Percentiles rank a stretch among this genome's conserved stretches.
Conservation (phyloP, 345 rosid species). For the Orychophragmus violaceus region DNA sequence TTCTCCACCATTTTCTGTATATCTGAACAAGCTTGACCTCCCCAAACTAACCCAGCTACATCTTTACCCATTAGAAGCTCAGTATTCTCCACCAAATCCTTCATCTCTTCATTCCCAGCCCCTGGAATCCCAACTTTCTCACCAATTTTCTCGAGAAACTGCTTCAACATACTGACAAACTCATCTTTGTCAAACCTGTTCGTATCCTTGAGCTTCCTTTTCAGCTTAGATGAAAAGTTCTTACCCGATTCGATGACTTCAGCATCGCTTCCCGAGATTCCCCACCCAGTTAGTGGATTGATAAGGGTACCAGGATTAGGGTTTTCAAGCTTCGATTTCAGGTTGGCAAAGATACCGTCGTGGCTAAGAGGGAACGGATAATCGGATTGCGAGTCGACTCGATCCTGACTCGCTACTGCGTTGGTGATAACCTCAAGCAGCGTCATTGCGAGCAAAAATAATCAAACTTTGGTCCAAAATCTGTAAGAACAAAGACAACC, state of each 20-base stretch:
- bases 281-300: slow-evolving; percentile 54
- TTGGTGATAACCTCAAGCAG: slow-evolving; percentile 60
- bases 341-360: slow-evolving; percentile 39
- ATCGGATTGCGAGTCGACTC: slow-evolving; percentile 31
- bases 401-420: slow-evolving; percentile 36
- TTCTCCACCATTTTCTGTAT: slow-evolving; percentile 48
- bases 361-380: slow-evolving; percentile 57
- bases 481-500: slow-evolving; percentile 17
- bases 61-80: slow-evolving; percentile 42
- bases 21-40: slow-evolving; percentile 44
- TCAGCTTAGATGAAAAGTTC: slow-evolving; percentile 46
- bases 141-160: slow-evolving; percentile 47
- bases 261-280: slow-evolving; percentile 45
- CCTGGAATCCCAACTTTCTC: slow-evolving; percentile 32
- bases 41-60: slow-evolving; percentile 44
- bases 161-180: slow-evolving; percentile 41
- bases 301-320: slow-evolving; percentile 43
- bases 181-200: slow-evolving; percentile 41
- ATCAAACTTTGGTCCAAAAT: slow-evolving; percentile 7
- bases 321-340: slow-evolving; percentile 56
- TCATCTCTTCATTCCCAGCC: slow-evolving; percentile 36
- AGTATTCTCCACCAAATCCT: slow-evolving; percentile 29
- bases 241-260: slow-evolving; percentile 38
- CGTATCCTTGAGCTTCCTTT: slow-evolving; percentile 49
- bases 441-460: slow-evolving; percentile 37